These are phyloP conservation scores for Stemphylium vesicarium DNA, from an alignment of 2,329 filamentous ascomycete genomes.

Conservation along the genomic window DNA sequence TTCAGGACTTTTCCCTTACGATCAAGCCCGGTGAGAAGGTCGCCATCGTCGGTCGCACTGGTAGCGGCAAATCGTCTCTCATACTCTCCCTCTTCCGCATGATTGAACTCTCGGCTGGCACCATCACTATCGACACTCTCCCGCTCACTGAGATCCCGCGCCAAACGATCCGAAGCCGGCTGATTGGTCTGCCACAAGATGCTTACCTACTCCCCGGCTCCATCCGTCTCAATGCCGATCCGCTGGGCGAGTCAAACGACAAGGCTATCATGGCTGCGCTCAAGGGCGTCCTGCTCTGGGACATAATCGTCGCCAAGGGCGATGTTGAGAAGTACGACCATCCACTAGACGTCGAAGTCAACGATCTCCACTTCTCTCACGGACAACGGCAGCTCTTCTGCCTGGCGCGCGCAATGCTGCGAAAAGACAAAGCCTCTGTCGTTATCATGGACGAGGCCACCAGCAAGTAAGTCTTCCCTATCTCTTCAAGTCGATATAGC, in stretches of 20 bases:
- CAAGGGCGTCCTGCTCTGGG: slow-evolving; percentile 55
- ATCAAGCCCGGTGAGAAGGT: slow-evolving; percentile 58
- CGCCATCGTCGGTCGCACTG: slow-evolving; percentile 62
- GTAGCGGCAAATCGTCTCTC: slow-evolving; percentile 61
- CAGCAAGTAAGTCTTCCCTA: slow-evolving; percentile 32
- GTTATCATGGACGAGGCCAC: slow-evolving; percentile 46
- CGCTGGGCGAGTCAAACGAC: slow-evolving; percentile 46
- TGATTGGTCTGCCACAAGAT: slow-evolving; percentile 60
- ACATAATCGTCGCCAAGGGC: slow-evolving; percentile 44
- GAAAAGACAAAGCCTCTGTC: slow-evolving; percentile 31
- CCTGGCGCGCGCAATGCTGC: slow-evolving; percentile 64
- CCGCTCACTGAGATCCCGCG: slow-evolving; percentile 55
- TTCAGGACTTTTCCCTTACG: slow-evolving; percentile 55
- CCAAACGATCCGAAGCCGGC: slow-evolving; percentile 53
- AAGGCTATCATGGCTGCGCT: slow-evolving; percentile 53
- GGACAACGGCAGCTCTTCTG: slow-evolving; percentile 71
- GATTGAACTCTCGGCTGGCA: slow-evolving; percentile 53
- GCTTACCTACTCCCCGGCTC: slow-evolving; percentile 57
- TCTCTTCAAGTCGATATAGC: neutral
- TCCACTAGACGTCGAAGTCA: slow-evolving; percentile 40
- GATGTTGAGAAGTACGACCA: slow-evolving; percentile 40
- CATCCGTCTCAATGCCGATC: slow-evolving; percentile 59
- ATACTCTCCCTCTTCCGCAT: slow-evolving; percentile 58
- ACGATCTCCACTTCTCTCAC: slow-evolving; percentile 41
- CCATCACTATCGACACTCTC: slow-evolving; percentile 56